Evolutionary conservation across 2,329 filamentous ascomycete species (phyloP), one percentile per base, ranked within the genome.

Genomic region (Fusarium mexicanum): DNA sequence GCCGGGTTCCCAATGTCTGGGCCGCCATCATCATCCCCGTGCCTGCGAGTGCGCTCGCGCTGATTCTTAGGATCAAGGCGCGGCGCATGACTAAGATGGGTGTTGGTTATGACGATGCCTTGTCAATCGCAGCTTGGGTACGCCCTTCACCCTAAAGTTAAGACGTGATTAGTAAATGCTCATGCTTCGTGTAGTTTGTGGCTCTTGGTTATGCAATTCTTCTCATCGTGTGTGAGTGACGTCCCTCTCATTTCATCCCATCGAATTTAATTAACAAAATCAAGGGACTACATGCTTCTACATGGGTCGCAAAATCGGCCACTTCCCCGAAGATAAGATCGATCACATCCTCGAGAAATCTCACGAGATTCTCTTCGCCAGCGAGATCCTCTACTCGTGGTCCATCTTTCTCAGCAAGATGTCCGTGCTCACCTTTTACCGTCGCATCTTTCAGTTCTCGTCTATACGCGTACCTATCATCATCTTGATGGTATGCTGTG

Each of bases 391-490:
- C 5, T 81, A 81, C 17, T 72, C 76, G 3, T 76, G 72, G 57
- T 77, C 79, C 3, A 76, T 82, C 11, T 78, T 73, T 8, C 75
- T 74, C n/a, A 71, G 72, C 16, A 81, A 82, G 57, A 61, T 80
- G 13, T 64, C 80, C 2, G 73, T 81, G 2, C 72, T 82, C 16
- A 72, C 61, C 22, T 76, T 82, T 43, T 82, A 81, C 64, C 78
- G 76, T 41, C 75, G 79, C 31, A 37, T 81, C 5, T 82, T 81
- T 47, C 71, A 63, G 3, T 63, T 77, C 35, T 72, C 78, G 2
- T 65, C 67, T 8, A 80, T 81, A 47, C 76, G 76, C 12, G 54
- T 78, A 16, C 76, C 79, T 5, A 81, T 80, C 20, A 64, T 73
- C 8, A 60, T 77, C 11, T 59, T 82, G 24, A 72, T 79, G 43